Conservation (phyloP, 495 filamentous ascomycete species). For the Aspergillus carlsbadensis region DNA sequence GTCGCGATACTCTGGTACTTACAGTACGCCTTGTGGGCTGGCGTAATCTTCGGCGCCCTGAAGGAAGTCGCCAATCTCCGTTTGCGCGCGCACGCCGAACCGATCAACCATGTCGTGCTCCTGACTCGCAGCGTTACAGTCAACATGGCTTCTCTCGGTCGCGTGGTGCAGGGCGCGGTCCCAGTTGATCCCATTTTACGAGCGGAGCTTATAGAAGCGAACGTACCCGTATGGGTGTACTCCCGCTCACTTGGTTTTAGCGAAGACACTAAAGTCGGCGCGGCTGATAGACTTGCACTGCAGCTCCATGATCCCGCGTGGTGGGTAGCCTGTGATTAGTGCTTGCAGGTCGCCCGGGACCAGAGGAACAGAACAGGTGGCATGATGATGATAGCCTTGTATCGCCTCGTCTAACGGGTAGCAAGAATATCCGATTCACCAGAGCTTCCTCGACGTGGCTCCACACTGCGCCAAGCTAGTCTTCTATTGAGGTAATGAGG, state of each 20-base stretch:
- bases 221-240: neutral
- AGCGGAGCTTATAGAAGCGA: neutral
- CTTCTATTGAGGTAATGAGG: neutral
- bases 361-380: neutral
- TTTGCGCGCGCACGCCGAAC: too few species aligned
- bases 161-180: neutral
- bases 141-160: too few species aligned
- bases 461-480: neutral
- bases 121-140: too few species aligned
- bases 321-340: neutral
- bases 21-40: too few species aligned
- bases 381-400: neutral
- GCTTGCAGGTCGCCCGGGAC: neutral
- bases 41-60: too few species aligned
- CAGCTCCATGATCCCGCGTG: conserved; percentile 1
- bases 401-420: neutral
- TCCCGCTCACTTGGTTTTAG: neutral
- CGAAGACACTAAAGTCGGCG: neutral
- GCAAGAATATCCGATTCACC: neutral
- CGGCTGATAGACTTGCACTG: neutral
- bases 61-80: too few species aligned
- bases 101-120: too few species aligned
- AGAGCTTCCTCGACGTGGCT: neutral
- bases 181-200: neutral
- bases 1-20: too few species aligned